Base-by-base conservation (phyloP, 805 yeast species). In the Zygosaccharomyces bisporus region DNA sequence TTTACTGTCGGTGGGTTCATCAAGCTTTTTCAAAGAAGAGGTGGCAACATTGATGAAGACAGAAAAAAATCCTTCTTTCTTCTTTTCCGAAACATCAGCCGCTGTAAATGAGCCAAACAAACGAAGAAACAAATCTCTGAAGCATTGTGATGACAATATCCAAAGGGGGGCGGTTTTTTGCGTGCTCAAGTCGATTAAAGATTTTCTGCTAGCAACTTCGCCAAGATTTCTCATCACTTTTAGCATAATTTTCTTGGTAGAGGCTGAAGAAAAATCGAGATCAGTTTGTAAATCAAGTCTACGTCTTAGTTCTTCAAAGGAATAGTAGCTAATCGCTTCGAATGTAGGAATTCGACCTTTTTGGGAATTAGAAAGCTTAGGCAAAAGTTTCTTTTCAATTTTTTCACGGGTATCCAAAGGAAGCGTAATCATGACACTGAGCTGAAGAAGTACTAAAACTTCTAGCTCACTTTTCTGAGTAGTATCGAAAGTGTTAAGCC, bases 321-420 rank as follows among this genome's bases (percentile, higher is more conserved):
- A 70, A 13, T 57, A 54, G 41, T 72, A 73, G 52, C 89, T 75
- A 1, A 80, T 65, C 0, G 86, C 80, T 23, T 77, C 71, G 54
- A 84, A 85, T 0, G 84, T 73, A 2, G 90, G 86, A 23, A 83
- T 73, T 40, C 76, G 73, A 0, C 56, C 45, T 34, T 56, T 60
- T 3, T 60, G 49, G 33, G 51, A 53, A 53, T 60, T 50, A 45
- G 70, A 39, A 47, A 66, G 41, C 45, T 68, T 54, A 55, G 66
- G 66, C 61, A 66, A 64, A 19, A 83, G 58, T 54, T 82, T 82
- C 45, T 70, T 73, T 41, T 75, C 72, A 33, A 83, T 82, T 44
- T 80, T 66, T 16, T 70, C 72, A 46, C 84, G 69, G 0, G 80
- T 76, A 4, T 79, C 80, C 57, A 79, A 82, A 2, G 90, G 89